Evolutionary conservation across 129 eudicot species (phyloP), one percentile per base, ranked within the genome.

Genomic region (Arctium minus): DNA sequence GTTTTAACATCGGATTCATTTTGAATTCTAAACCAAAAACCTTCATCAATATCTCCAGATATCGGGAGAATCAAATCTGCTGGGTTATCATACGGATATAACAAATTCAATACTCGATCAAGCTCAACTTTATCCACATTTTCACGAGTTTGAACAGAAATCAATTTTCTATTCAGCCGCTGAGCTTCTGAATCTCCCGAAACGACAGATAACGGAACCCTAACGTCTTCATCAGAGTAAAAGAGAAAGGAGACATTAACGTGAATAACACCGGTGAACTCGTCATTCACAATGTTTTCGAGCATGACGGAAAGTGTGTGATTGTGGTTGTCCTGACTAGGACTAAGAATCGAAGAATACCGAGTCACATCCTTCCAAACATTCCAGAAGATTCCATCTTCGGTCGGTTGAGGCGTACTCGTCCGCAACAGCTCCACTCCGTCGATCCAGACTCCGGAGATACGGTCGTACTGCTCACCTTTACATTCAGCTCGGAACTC

Each of bases 391-490:
- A 87, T 78, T 12, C 97, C 97, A 3, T 79, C 37, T 0, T 72
- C 89, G 1, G 79, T 88, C 2, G 95, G 93, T 81, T 93, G 89
- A 18, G 95, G 91, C 17, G 97, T 93, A 83, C 93, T 87, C 37
- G 97, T 93, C 1, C 97, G 92, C 68, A 93, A 82, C 4, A 93
- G 78, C 88, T 93, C 97, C 3, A 80, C 89, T 12, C 95, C 93
- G 76, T 56, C 83, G 15, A 93, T 85, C 95, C 93, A 91, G 12
- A 93, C 85, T 9, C 89, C 95, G 79, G 92, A 93, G 62, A 93
- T 89, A 50, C 93, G 97, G 68, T 86, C 93, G 79, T 89, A 88
- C 86, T 93, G 95, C 1, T 86, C 79, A 6, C 95, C 95, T 3
- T 76, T 75, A 83, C 75, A 83, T 29, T 84, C 73, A 30, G 79